Base-by-base conservation (phyloP, 2,329 filamentous ascomycete species). In the Colletotrichum lini region DNA sequence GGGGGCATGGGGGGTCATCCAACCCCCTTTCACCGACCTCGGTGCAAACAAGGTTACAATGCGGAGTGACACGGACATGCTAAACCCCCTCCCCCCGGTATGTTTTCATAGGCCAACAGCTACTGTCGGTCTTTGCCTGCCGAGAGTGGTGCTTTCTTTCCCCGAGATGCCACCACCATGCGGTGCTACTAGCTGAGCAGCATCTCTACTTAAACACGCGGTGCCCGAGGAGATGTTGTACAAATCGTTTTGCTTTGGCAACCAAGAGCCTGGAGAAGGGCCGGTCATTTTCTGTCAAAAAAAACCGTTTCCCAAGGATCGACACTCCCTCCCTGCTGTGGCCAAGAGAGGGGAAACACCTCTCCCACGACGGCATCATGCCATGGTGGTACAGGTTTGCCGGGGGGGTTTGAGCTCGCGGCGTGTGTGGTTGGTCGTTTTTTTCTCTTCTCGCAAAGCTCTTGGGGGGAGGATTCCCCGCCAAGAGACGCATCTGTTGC, bases 1-100 rank as follows among this genome's bases (percentile, higher is more conserved):
- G 10, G 9, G 47, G 10, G 10, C 47, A 49, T 21, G n/a, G n/a
- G 30, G 30, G n/a, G 10, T 13, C 45, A 49, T 23, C 3, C 30
- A 10, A 35, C 30, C 30, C n/a, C 47, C n/a, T n/a, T 49, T 54
- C 38, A 53, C 35, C 63, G 6, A 16, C 26, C 47, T 45, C 57
- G 23, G 2, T 12, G 35, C 26, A 9, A 30, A 30, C 38, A 54
- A 38, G 58, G 58, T 68, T 3, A 26, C 52, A 63, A 44, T 50
- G 58, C 65, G 50, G 52, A 56, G 57, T 68, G 58, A 50, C 52
- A 68, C n/a, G 52, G 58, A 35, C 30, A 35, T 8, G 30, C 30
- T 9, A 30, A 7, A 1, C 6, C 6, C 6, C 65, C 23, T 38
- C 49, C 38, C 35, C 50, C 50, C 35, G 16, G 9, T 16, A 67